Evolutionary conservation across 768 basidiomycete genomes (phyloP).

Genomic region (Hygrophoropsis aurantiaca): DNA sequence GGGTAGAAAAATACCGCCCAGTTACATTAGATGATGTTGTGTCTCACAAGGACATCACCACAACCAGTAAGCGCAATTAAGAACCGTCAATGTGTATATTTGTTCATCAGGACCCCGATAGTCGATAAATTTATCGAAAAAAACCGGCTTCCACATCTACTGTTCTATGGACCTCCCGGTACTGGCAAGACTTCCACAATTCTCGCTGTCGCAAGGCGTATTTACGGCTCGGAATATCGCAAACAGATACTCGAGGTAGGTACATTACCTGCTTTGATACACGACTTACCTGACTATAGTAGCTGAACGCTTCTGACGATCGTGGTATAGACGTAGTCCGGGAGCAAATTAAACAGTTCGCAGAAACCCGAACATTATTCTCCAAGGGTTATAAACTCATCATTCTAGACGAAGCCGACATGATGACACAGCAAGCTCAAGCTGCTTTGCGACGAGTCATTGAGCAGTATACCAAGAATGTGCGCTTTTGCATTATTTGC

Average conservation of each 20-base stretch:
- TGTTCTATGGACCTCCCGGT: constrained; percentile 98
- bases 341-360: constrained; percentile 98
- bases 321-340: constrained; percentile 98
- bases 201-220: constrained; percentile 88
- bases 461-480: constrained; percentile 98
- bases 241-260: constrained; percentile 94
- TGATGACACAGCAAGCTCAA: constrained; percentile 99
- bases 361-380: constrained; percentile 89
- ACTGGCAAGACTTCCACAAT: constrained; percentile 99
- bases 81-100: neutral
- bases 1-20: constrained; percentile 99
- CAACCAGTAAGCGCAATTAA: constrained; percentile 64
- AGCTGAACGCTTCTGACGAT: constrained; percentile 98
- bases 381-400: constrained; percentile 97
- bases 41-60: constrained; percentile 93
- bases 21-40: constrained; percentile 91
- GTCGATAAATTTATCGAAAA: constrained; percentile 97
- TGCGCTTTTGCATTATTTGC: constrained; percentile 99
- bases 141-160: constrained; percentile 88
- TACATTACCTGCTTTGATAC: neutral
- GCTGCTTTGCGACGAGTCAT: constrained; percentile 95
- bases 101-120: constrained; percentile 26
- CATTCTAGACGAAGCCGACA: constrained; percentile 98
- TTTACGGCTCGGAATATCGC: constrained; percentile 83
- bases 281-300: constrained; percentile 1